phyloP scores from a whole-genome alignment of 2,329 filamentous ascomycete genomes.

The Aspergillus flavus region DNA sequence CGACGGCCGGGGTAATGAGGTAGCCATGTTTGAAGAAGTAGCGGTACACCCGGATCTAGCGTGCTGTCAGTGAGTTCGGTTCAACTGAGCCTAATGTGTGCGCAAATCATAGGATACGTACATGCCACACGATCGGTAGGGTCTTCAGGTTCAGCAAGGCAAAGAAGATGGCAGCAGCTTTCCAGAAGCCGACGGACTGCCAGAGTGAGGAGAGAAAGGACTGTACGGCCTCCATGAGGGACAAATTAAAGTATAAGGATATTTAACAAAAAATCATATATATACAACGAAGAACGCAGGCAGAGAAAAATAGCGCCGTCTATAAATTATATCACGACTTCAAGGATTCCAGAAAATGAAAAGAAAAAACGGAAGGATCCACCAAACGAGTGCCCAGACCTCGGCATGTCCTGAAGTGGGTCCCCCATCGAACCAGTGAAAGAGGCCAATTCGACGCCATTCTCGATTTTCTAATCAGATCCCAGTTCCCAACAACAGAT shows the following conservation, averaged over 20 bases:
- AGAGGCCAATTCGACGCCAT: not conserved
- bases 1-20: conserved; percentile 42
- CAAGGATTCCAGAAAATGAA: not conserved
- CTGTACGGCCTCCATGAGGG: conserved; percentile 14
- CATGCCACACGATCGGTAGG: conserved; percentile 35
- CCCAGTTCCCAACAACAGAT: not conserved
- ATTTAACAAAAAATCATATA: not conserved
- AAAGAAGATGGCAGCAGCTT: conserved; percentile 26
- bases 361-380: not conserved
- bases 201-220: conserved; percentile 17
- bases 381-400: not conserved
- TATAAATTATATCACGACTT: not conserved
- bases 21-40: conserved; percentile 57
- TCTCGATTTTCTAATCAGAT: not conserved
- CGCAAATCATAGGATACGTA: conserved; percentile 18
- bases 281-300: not conserved
- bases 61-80: not conserved
- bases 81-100: not conserved
- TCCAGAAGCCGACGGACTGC: conserved; percentile 24
- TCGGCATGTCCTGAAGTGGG: not conserved
- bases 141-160: conserved; percentile 32
- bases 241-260: not conserved
- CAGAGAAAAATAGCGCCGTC: not conserved
- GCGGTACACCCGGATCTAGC: conserved; percentile 60
- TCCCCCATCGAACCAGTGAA: not conserved